Percentiles rank a stretch among this genome's conserved stretches.
Evolutionary conservation across 441 rosid genomes (phyloP).

Genomic region (Flueggea neowawraea): DNA sequence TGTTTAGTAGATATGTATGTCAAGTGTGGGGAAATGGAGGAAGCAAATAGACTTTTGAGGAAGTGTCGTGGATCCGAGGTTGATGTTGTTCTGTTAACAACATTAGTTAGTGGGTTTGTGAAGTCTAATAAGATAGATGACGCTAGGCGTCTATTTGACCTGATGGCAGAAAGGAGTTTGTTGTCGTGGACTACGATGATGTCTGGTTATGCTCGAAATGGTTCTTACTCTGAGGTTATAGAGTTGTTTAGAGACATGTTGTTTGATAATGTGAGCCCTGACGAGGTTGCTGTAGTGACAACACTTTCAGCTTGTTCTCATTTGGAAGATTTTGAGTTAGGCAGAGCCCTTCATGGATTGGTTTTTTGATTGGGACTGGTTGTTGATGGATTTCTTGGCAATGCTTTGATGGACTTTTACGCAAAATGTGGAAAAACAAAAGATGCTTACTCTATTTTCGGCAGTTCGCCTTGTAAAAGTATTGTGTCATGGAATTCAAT

Average conservation of each 20-base stretch:
- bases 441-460: conserved; percentile 14
- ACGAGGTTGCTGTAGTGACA: conserved; percentile 21
- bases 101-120: conserved; percentile 11
- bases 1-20: conserved; percentile 17
- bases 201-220: conserved; percentile 19
- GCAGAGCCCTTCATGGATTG: conserved; percentile 45
- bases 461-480: conserved; percentile 19
- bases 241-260: conserved; percentile 17
- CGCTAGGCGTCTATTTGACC: conserved; percentile 14
- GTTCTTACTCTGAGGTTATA: conserved; percentile 3
- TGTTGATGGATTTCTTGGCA: conserved; percentile 26
- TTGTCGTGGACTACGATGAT: conserved; percentile 17
- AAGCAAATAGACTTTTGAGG: conserved; percentile 3
- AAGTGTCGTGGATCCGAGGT: background rate
- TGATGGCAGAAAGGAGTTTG: conserved; percentile 10
- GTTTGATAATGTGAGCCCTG: conserved; percentile 18
- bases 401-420: conserved; percentile 20
- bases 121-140: conserved; percentile 13
- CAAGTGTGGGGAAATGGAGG: conserved; percentile 25
- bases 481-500: conserved; percentile 22
- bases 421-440: conserved; percentile 9
- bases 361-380: conserved; percentile 22
- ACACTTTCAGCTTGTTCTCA: conserved; percentile 19
- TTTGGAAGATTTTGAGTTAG: conserved; percentile 23
- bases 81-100: conserved; percentile 14